phyloP scores from a whole-genome alignment of 768 basidiomycete species.

The Lactarius akahatsu region DNA sequence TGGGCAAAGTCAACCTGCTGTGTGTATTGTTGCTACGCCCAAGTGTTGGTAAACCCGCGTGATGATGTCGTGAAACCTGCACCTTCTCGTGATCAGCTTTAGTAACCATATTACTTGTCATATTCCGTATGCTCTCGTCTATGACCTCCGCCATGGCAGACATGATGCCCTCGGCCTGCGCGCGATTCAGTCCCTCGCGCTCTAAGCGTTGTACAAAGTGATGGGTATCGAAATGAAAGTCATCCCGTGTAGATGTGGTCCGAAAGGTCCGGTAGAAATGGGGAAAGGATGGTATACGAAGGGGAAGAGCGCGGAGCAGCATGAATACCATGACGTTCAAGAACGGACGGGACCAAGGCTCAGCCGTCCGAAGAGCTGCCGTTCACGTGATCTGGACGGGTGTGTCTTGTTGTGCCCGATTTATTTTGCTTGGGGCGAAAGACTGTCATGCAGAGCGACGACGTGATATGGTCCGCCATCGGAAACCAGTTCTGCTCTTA shows the following conservation, averaged over 20 bases:
- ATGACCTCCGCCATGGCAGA: constrained; percentile 95
- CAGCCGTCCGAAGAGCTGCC: neutral
- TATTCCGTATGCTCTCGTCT: constrained; percentile 93
- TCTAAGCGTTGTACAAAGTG: constrained; percentile 91
- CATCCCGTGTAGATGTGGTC: constrained; percentile 29
- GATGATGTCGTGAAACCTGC: neutral
- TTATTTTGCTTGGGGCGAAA: neutral
- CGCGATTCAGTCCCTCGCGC: constrained; percentile 82
- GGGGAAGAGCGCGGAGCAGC: constrained; percentile 13
- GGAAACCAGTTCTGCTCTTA: constrained; percentile 97
- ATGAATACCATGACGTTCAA: neutral
- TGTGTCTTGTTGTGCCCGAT: neutral
- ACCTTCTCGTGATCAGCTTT: constrained; percentile 97
- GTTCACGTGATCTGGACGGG: constrained; percentile 14
- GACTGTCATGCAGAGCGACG: constrained; percentile 82
- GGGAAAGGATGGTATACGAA: constrained; percentile 9
- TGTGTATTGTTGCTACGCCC: constrained; percentile 77
- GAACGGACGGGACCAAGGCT: neutral
- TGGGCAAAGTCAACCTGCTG: constrained; percentile 97
- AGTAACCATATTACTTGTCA: constrained; percentile 95
- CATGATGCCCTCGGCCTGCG: constrained; percentile 97
- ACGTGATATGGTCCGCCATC: constrained; percentile 97
- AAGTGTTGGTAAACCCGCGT: neutral
- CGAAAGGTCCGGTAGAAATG: constrained; percentile 12
- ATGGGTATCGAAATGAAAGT: constrained; percentile 94